These are phyloP conservation scores for Chytriomyces sp. DNA, from an alignment of 192 early-diverging fungal genomes.

Conservation along the genomic window DNA sequence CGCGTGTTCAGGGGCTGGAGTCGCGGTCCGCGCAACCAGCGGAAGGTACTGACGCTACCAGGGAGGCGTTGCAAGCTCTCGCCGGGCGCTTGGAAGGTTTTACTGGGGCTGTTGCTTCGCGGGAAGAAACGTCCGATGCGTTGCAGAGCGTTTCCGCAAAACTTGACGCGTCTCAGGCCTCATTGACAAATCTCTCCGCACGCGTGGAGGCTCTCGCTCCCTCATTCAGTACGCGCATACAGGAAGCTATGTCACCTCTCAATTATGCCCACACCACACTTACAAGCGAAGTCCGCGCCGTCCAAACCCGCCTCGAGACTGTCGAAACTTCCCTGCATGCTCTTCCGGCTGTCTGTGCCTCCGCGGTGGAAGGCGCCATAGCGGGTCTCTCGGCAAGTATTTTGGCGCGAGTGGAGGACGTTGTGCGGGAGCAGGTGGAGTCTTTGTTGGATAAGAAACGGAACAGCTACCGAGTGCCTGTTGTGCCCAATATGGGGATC, in stretches of 20 bases:
- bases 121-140: neutral
- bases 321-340: too few species aligned
- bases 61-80: neutral
- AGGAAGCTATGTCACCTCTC: too few species aligned
- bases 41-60: neutral
- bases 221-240: too few species aligned
- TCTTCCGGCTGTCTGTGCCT: too few species aligned
- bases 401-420: neutral
- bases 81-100: neutral
- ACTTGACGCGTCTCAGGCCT: too few species aligned
- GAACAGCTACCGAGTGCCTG: neutral
- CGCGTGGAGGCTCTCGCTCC: too few species aligned
- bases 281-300: too few species aligned
- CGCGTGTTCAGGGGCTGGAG: neutral
- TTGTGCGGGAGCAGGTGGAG: neutral
- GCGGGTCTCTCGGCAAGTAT: neutral
- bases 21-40: neutral
- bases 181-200: too few species aligned
- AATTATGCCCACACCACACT: too few species aligned
- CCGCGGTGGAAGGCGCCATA: too few species aligned
- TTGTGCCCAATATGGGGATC: conserved; percentile 24
- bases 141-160: neutral
- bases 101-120: neutral
- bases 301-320: too few species aligned
- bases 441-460: neutral